phyloP scores from a whole-genome alignment of 257 asterid species.

The Echium plantagineum region DNA sequence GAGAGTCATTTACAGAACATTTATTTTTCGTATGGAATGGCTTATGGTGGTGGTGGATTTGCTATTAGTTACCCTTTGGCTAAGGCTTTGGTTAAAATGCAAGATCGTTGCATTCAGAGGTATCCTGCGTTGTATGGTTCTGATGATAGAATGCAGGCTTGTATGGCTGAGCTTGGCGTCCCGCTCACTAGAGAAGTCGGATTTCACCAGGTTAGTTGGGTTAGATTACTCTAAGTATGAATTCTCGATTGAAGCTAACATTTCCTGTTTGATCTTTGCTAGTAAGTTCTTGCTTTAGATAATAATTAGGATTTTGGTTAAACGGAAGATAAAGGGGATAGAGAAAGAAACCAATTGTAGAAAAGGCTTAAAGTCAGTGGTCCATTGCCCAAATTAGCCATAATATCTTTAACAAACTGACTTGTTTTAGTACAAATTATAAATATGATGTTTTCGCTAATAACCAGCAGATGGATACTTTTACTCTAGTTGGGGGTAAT shows the following conservation, averaged over 20 bases:
- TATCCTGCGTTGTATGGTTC: constrained; percentile 79
- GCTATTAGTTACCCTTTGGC: constrained; percentile 89
- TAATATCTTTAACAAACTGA: background rate
- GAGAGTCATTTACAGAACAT: constrained; percentile 92
- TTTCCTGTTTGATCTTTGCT: too few relatives aligned
- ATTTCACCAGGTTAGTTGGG: constrained; percentile 64
- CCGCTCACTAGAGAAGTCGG: constrained; percentile 90
- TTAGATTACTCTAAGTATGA: too few relatives aligned
- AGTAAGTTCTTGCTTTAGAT: too few relatives aligned
- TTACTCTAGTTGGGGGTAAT: too few relatives aligned
- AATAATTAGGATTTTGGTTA: background rate
- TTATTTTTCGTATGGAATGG: constrained; percentile 71
- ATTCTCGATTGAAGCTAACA: background rate
- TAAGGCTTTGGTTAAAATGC: constrained; percentile 61
- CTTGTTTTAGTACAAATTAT: background rate
- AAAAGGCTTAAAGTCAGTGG: too few relatives aligned
- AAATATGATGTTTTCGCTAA: too few relatives aligned
- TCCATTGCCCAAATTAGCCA: background rate
- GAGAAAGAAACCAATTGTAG: background rate
- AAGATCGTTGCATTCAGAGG: constrained; percentile 76
- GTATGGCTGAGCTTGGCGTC: constrained; percentile 94
- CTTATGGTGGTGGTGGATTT: constrained; percentile 88
- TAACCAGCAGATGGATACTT: too few relatives aligned
- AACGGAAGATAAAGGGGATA: background rate
- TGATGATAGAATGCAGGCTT: constrained; percentile 88